A percentile compares a stretch with the other conserved stretches of the same genome.
phyloP scores from a whole-genome alignment of 805 yeast species.

The Wickerhamiella qilinensis region DNA sequence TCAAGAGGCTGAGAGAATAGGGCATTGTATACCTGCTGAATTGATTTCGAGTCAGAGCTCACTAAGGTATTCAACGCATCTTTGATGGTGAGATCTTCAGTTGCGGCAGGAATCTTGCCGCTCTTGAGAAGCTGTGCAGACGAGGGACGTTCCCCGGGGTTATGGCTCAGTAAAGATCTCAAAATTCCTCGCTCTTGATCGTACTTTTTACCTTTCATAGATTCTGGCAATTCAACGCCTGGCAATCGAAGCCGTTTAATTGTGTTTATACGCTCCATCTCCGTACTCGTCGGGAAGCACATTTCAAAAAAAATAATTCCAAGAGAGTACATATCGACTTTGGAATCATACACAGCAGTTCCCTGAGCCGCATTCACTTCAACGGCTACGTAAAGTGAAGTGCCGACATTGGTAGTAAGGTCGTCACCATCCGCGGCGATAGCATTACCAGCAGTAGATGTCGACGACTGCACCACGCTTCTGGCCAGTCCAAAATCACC shows the following conservation, averaged over 20 bases:
- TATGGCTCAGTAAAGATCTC: slow-evolving; percentile 52
- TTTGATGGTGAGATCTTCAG: slow-evolving; percentile 76
- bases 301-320: slow-evolving; percentile 94
- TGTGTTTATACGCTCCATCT: slow-evolving; percentile 79
- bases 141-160: slow-evolving; percentile 63
- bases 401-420: slow-evolving; percentile 84
- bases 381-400: slow-evolving; percentile 80
- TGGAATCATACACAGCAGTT: slow-evolving; percentile 70
- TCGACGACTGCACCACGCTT: slow-evolving; percentile 22
- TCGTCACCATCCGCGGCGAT: slow-evolving; percentile 35
- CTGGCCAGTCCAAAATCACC: slow-evolving; percentile 98
- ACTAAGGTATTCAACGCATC: slow-evolving; percentile 76
- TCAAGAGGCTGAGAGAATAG: slow-evolving; percentile 74
- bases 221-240: slow-evolving; percentile 46
- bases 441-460: slow-evolving; percentile 1
- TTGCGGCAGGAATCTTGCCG: slow-evolving; percentile 74
- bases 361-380: slow-evolving; percentile 35
- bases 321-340: slow-evolving; percentile 88
- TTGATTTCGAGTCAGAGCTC: slow-evolving; percentile 89
- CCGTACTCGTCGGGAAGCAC: slow-evolving; percentile 72
- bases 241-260: slow-evolving; percentile 47
- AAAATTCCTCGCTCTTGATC: slow-evolving; percentile 54
- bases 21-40: slow-evolving; percentile 75
- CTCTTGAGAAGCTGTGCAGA: slow-evolving; percentile 63
- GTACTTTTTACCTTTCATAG: slow-evolving; percentile 27